Evolutionary conservation across 805 yeast species (phyloP).

Genomic region (Candida ovalis): DNA sequence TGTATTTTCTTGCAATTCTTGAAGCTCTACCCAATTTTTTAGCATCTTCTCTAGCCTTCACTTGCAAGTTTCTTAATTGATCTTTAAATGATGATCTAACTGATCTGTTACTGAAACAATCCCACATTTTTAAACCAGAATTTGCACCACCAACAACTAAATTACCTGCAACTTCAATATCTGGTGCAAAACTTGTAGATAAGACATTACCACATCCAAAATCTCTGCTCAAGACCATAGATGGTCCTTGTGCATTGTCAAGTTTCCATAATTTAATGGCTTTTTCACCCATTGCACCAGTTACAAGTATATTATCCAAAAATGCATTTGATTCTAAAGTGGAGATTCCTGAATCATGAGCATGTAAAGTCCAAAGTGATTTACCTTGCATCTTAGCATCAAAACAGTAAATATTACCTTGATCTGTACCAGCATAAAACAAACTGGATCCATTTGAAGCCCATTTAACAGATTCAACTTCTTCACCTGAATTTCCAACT

Average conservation of each 20-base stretch:
- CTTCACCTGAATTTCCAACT: conserved; percentile 51
- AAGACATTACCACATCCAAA: conserved; percentile 93
- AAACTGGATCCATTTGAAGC: conserved; percentile 43
- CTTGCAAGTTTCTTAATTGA: conserved; percentile 53
- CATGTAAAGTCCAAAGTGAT: conserved; percentile 93
- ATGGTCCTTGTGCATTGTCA: conserved; percentile 45
- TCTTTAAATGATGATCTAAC: conserved; percentile 67
- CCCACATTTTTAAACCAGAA: conserved; percentile 89
- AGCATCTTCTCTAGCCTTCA: conserved; percentile 56
- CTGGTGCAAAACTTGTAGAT: conserved; percentile 78
- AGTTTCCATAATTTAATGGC: conserved; percentile 84
- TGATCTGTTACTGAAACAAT: conserved; percentile 74
- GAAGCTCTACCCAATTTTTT: conserved; percentile 54
- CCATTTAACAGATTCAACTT: conserved; percentile 82
- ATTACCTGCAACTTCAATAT: conserved; percentile 75
- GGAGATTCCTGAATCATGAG: conserved; percentile 93
- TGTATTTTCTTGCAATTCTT: conserved; percentile 72
- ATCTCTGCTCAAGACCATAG: conserved; percentile 87
- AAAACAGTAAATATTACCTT: conserved; percentile 83
- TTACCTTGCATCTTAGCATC: conserved; percentile 68
- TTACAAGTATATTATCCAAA: conserved; percentile 70
- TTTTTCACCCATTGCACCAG: conserved; percentile 92
- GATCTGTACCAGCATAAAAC: conserved; percentile 87
- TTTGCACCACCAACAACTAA: conserved; percentile 83
- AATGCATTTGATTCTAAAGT: conserved; percentile 65